phyloP scores from a whole-genome alignment of 2,329 filamentous ascomycete species.

The Paecilomyces fulvus region DNA sequence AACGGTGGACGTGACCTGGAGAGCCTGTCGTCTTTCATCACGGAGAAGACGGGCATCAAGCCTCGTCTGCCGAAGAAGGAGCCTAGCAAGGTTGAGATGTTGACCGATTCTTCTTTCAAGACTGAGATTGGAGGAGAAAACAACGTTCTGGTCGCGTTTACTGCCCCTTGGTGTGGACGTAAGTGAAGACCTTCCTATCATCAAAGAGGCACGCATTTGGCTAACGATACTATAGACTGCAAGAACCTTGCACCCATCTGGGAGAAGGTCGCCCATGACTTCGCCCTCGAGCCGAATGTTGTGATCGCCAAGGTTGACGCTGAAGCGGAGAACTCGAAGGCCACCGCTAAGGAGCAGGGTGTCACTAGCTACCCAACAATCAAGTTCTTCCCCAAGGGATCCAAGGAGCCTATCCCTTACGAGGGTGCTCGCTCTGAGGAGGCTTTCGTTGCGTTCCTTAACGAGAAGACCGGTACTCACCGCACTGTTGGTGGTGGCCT shows the following conservation, averaged over 20 bases:
- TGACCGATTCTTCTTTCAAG: constrained; percentile 74
- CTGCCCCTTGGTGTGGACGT: constrained; percentile 98
- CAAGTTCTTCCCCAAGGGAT: constrained; percentile 90
- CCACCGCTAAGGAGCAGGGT: constrained; percentile 64
- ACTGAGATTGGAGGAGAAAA: constrained; percentile 72
- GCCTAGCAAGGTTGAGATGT: constrained; percentile 66
- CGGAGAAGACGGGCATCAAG: constrained; percentile 79
- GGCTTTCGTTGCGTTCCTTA: constrained; percentile 72
- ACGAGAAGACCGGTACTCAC: constrained; percentile 81
- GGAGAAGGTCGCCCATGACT: constrained; percentile 80
- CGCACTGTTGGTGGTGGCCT: constrained; percentile 73
- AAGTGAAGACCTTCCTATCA: constrained; percentile 33
- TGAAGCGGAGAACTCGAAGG: constrained; percentile 78
- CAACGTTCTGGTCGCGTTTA: constrained; percentile 91
- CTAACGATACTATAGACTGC: constrained; percentile 63
- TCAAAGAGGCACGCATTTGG: not conserved
- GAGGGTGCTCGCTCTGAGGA: constrained; percentile 66
- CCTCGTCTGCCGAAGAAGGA: constrained; percentile 54
- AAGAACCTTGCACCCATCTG: constrained; percentile 85
- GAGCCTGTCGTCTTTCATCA: constrained; percentile 69
- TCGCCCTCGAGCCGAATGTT: constrained; percentile 66
- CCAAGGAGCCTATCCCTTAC: constrained; percentile 63
- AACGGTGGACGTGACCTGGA: constrained; percentile 80
- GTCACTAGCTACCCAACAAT: constrained; percentile 90
- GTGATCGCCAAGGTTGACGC: constrained; percentile 93